Base-by-base conservation (phyloP, 352 stramenopile genomes). In the Halophytophthora batemanensis region DNA sequence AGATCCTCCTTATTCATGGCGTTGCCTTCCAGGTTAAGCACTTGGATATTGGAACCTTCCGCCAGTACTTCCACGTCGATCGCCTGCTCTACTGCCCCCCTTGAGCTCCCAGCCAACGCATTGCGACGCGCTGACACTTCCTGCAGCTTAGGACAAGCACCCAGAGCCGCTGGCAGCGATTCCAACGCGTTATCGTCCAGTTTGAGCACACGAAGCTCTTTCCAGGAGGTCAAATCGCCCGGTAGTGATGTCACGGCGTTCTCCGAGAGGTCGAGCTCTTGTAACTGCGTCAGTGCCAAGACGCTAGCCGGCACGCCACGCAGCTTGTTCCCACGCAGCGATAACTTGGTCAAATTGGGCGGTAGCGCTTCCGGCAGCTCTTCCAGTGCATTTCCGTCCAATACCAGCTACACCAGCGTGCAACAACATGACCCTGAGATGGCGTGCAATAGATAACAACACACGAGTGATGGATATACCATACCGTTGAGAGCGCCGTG, bases 11-110 rank as follows among this genome's bases (percentile, higher is more conserved):
- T 94, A 21, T 48, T 87, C 71, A 94, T 74, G 0, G 77, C 71
- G 49, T 94, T 93, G 7, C 82, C 71, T 43, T 94, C 82, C 17
- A 94, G 53, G 44, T 94, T 88, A 69, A 94, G 72, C 39, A 93
- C 85, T 37, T 94, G 74, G 21, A 94, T 75, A 14, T n/a, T 46
- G 33, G 82, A 91, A 17, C 38, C 31, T 31, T 69, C 56, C 40
- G 57, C 54, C 35, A 94, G 60, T 19, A 94, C 50, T 47, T 80
- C 69, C 6, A 38, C 54, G 23, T 82, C 72, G 45, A 94, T 87
- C 18, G 66, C 56, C 38, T 89, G 80, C 17, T 41, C 46, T 6
- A 55, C 40, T 5, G 28, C 42, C 10, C 34, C 59, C 15, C 31
- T 42, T 11, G 56, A 64, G 0, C 35, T 36, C 2, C 69, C 71